A percentile compares a stretch with the other conserved stretches of the same genome.
Conservation (phyloP, 768 basidiomycete genomes). For the Tricholoma matsutake region DNA sequence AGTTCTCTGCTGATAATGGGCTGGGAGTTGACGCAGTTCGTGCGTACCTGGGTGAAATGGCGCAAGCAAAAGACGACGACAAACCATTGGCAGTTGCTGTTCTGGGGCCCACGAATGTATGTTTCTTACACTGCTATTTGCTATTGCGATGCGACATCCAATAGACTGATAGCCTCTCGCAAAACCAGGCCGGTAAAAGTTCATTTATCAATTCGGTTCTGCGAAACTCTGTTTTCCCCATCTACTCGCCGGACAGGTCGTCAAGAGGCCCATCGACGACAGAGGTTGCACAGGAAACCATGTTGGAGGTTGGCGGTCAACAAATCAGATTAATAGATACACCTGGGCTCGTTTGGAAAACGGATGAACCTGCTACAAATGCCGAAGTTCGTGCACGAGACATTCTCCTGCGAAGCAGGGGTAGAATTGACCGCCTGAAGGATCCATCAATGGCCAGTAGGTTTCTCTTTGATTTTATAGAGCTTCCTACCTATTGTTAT, state of each 20-base stretch:
- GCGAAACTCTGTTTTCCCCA: conserved; percentile 45
- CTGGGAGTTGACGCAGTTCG: conserved; percentile 56
- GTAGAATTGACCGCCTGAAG: conserved; percentile 82
- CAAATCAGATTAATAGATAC: conserved; percentile 77
- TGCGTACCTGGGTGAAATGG: conserved; percentile 43
- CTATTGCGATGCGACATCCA: neutral
- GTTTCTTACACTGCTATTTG: conserved; percentile 22
- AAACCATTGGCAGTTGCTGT: conserved; percentile 68
- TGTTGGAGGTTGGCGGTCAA: conserved; percentile 43
- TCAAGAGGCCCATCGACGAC: conserved; percentile 72
- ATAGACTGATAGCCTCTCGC: conserved; percentile 7
- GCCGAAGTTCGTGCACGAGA: conserved; percentile 54
- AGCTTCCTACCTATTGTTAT: neutral
- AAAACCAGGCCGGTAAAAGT: conserved; percentile 75
- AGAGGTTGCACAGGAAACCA: conserved; percentile 59
- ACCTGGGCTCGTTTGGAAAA: conserved; percentile 70
- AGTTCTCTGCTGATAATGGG: conserved; percentile 49
- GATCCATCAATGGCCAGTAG: conserved; percentile 69
- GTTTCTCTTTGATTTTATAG: conserved; percentile 21
- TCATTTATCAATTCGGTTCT: conserved; percentile 79
- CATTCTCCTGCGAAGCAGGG: conserved; percentile 74
- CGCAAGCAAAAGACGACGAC: conserved; percentile 43
- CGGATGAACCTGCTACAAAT: conserved; percentile 37
- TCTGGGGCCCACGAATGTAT: conserved; percentile 80
- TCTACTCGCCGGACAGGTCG: conserved; percentile 55